phyloP scores from a whole-genome alignment of 257 asterid species.

The Gentiana dahurica region DNA sequence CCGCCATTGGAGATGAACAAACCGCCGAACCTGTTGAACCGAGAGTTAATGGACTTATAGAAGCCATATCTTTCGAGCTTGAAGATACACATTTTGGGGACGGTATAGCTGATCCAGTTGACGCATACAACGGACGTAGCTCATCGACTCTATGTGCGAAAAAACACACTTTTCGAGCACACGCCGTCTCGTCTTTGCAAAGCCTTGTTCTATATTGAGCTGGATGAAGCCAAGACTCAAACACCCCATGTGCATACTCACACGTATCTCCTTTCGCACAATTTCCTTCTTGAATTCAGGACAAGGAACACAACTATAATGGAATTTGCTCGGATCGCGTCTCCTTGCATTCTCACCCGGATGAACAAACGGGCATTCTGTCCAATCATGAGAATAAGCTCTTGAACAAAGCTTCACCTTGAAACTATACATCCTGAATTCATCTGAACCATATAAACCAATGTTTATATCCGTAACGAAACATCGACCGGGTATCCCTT shows the following conservation, averaged over 20 bases:
- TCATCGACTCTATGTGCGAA: conserved; percentile 79
- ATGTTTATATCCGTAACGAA: conserved; percentile 34
- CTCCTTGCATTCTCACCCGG: conserved; percentile 48
- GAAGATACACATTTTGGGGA: conserved; percentile 47
- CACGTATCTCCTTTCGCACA: conserved; percentile 61
- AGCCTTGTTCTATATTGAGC: conserved; percentile 86
- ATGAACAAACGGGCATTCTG: conserved; percentile 46
- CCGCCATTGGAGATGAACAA: conserved; percentile 64
- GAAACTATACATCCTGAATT: conserved; percentile 46
- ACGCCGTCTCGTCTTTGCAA: conserved; percentile 82
- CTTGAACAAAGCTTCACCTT: conserved; percentile 51
- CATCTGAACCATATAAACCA: conserved; percentile 38
- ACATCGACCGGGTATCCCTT: conserved; percentile 62
- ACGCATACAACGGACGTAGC: conserved; percentile 63
- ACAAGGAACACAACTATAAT: conserved; percentile 77
- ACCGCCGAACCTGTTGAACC: conserved; percentile 44
- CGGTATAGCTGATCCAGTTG: conserved; percentile 83
- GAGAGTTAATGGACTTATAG: conserved; percentile 44
- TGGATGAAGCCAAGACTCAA: conserved; percentile 95
- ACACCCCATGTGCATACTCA: conserved; percentile 90
- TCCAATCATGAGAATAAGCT: conserved; percentile 53
- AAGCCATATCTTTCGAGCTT: conserved; percentile 32
- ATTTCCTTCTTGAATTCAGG: conserved; percentile 85
- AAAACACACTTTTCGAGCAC: conserved; percentile 76
- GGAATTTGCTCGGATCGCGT: conserved; percentile 53